Conservation (phyloP, 768 basidiomycete genomes). For the Tulasnella sp. region DNA sequence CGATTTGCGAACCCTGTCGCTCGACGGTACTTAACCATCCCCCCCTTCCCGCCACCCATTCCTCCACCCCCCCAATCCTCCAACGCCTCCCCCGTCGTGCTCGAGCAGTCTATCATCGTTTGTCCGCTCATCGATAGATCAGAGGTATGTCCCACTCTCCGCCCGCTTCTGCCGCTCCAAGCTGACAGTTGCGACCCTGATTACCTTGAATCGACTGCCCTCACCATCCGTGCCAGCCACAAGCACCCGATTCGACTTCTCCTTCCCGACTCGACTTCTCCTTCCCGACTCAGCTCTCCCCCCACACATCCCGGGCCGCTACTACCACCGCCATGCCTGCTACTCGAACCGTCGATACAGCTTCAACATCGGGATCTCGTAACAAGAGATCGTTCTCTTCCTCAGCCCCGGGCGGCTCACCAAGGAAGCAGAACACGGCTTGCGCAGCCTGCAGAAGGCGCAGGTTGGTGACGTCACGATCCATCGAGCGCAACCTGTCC, state of each 20-base stretch:
- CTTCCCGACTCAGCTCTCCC: not conserved
- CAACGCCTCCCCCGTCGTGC: not conserved
- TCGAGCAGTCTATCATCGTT: slow-evolving; percentile 4
- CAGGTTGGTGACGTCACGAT: not conserved
- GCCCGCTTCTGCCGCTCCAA: not conserved
- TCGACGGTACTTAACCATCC: not conserved
- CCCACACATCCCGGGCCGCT: not conserved
- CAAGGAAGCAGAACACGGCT: slow-evolving; percentile 81
- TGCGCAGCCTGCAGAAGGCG: slow-evolving; percentile 84
- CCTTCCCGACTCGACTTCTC: slow-evolving; percentile 3
- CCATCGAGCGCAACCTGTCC: not conserved
- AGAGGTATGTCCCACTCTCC: not conserved
- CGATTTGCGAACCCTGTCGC: not conserved
- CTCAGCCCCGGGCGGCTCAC: slow-evolving; percentile 51
- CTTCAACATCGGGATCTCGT: not conserved
- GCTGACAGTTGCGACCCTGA: slow-evolving; percentile 4
- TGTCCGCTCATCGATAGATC: not conserved
- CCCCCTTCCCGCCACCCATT: not conserved
- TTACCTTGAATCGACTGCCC: not conserved
- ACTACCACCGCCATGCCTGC: slow-evolving; percentile 9
- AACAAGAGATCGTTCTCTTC: not conserved
- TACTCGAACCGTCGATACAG: not conserved
- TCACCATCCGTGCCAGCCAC: slow-evolving; percentile 4
- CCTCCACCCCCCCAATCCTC: not conserved
- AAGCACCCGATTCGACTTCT: not conserved